These are phyloP conservation scores for Sphaerulina vaccinii DNA, from an alignment of 2,329 filamentous ascomycete species.

Conservation along the genomic window DNA sequence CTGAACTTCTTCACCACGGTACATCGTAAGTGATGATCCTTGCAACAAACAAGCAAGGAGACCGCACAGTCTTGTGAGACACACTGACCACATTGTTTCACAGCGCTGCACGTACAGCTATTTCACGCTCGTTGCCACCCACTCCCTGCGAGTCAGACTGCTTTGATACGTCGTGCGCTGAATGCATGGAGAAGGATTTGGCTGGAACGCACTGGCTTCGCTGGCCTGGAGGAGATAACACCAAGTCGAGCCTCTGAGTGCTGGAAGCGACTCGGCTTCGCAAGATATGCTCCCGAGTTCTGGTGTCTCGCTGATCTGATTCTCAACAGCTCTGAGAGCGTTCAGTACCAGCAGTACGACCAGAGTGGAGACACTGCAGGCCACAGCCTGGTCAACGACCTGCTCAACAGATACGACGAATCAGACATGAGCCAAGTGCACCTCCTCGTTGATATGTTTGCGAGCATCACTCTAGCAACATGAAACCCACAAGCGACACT, in stretches of 20 bases:
- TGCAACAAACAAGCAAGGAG: too few species aligned
- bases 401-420: slow-evolving; percentile 7
- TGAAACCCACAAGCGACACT: too few species aligned
- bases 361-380: neutral
- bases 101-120: slow-evolving; percentile 6
- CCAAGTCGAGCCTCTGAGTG: neutral
- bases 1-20: slow-evolving; percentile 4
- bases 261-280: slow-evolving; percentile 5
- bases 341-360: neutral
- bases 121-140: slow-evolving; percentile 11
- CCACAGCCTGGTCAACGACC: neutral
- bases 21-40: slow-evolving; percentile 9
- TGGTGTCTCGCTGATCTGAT: slow-evolving; percentile 8
- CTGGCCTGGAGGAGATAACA: neutral
- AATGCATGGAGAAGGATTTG: slow-evolving; percentile 6
- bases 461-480: neutral
- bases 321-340: slow-evolving; percentile 3
- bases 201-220: neutral
- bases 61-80: too few species aligned
- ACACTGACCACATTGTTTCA: too few species aligned
- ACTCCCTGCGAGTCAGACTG: slow-evolving; percentile 4
- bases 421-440: slow-evolving; percentile 9
- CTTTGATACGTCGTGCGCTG: neutral
- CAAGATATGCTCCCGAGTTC: slow-evolving; percentile 5
- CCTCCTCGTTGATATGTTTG: slow-evolving; percentile 8